Base-by-base conservation (phyloP, 192 early-diverging fungal species). In the Umbelopsis vinacea region DNA sequence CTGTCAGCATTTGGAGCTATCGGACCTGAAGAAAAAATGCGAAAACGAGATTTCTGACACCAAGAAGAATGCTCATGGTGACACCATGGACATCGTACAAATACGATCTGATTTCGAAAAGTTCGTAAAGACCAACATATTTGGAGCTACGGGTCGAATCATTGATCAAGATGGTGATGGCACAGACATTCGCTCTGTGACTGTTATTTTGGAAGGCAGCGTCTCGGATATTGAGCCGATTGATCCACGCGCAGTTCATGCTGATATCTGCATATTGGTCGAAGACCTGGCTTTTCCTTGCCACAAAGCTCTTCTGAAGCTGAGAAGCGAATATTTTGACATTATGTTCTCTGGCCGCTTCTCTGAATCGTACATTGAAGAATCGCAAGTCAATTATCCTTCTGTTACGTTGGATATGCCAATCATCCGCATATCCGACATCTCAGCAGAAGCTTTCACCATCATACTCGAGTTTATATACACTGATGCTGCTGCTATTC, bases 391-490 rank as follows among this genome's bases (percentile, higher is more conserved):
- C 15, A 6, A 23, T 15, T 74, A 73, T 48, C 33, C 70, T 5
- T 63, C 57, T 19, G 15, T n/a, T 11, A 66, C 40, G 11, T 52
- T 66, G 38, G 23, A 47, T 2, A 17, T 66, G 40, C 70, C 45
- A 15, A 60, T 71, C 47, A 50, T 72, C 45, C 45, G 52, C 29
- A 17, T 70, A 38, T 46, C 52, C 6, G 74, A 77, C 23, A 21
- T 35, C 24, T 22, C 60, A 29, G 70, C 73, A 15, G 24, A 45
- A 40, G 71, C 79, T 15, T 77, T 83, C 54, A 37, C 45, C 17
- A 72, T 75, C n/a, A 72, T 85, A 6, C 52, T 82, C 2, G 80
- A 87, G 45, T 86, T 71, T 73, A 69, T 87, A 47, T 87, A 87
- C 54, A 79, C 84, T 46, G 86, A 86, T 23, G 71, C 67, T 35